Percentiles rank a stretch among this genome's conserved stretches.
phyloP scores from a whole-genome alignment of 1,284 basidiomycete genomes.

The Fomitopsis betulina region DNA sequence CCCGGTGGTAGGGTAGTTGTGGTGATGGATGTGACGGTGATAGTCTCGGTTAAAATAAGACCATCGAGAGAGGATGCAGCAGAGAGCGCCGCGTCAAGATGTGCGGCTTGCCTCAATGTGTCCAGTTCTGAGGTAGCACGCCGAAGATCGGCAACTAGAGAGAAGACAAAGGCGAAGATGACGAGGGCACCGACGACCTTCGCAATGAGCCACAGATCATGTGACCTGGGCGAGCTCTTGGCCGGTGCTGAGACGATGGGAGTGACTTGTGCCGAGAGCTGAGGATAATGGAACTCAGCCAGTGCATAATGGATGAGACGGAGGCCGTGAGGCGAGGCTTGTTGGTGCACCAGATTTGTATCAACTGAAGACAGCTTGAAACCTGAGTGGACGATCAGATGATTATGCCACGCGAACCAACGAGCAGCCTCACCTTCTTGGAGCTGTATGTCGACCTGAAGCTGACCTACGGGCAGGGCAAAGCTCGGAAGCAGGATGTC shows the following conservation, averaged over 20 bases:
- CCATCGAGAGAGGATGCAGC: neutral
- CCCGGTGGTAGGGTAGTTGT: constrained; percentile 11
- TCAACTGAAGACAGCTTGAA: constrained; percentile 35
- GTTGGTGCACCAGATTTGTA: constrained; percentile 47
- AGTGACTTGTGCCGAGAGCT: constrained; percentile 26
- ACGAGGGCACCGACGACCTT: constrained; percentile 8
- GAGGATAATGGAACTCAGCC: constrained; percentile 53
- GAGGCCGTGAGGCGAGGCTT: constrained; percentile 27
- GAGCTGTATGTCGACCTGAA: constrained; percentile 56
- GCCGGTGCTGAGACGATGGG: neutral
- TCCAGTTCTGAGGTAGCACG: constrained; percentile 11
- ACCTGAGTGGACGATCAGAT: constrained; percentile 26
- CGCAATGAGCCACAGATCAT: constrained; percentile 1
- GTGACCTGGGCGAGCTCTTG: neutral
- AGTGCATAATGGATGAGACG: constrained; percentile 51
- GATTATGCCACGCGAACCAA: neutral
- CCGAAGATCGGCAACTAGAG: constrained; percentile 12
- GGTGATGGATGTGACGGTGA: constrained; percentile 14
- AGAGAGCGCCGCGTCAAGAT: neutral
- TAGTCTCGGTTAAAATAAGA: constrained; percentile 9
- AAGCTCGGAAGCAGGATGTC: constrained; percentile 65
- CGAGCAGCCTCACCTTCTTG: constrained; percentile 40
- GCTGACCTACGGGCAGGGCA: constrained; percentile 53
- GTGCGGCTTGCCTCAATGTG: constrained; percentile 7
- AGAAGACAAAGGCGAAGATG: constrained; percentile 5